Evolutionary conservation across 306 rosid genomes (phyloP).

Genomic region (Ammopiptanthus mongolicus): DNA sequence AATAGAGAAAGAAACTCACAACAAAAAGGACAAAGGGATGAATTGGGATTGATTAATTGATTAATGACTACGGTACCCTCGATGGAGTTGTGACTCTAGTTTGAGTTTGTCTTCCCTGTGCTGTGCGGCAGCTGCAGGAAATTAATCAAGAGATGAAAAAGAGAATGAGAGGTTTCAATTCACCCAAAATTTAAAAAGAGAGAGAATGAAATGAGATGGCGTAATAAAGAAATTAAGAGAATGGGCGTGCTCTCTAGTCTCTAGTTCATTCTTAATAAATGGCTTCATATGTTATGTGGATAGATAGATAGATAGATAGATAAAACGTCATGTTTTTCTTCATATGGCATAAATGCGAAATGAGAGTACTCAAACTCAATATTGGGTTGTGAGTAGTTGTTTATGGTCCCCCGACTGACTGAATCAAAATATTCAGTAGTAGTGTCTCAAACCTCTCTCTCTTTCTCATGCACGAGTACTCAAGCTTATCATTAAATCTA

Average conservation of each 20-base stretch:
- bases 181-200: too few relatives aligned
- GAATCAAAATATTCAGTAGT: constrained; percentile 24
- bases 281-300: constrained; percentile 23
- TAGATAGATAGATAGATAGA: neutral
- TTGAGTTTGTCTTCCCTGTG: too few relatives aligned
- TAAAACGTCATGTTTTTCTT: constrained; percentile 28
- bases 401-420: constrained; percentile 33
- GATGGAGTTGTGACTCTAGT: neutral
- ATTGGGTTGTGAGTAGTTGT: constrained; percentile 28
- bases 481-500: constrained; percentile 20
- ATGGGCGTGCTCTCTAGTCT: neutral
- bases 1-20: neutral
- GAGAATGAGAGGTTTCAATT: neutral
- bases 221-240: neutral
- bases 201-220: too few relatives aligned
- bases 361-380: constrained; percentile 12
- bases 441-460: constrained; percentile 20
- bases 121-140: neutral
- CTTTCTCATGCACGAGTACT: constrained; percentile 4
- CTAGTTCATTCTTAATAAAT: constrained; percentile 25
- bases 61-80: too few relatives aligned
- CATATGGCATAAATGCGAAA: constrained; percentile 25
- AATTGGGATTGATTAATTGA: neutral
- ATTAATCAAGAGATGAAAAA: neutral
- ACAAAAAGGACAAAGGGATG: neutral